Evolutionary conservation across 176 grass and related monocot genomes (phyloP).

Genomic region (Themeda triandra): DNA sequence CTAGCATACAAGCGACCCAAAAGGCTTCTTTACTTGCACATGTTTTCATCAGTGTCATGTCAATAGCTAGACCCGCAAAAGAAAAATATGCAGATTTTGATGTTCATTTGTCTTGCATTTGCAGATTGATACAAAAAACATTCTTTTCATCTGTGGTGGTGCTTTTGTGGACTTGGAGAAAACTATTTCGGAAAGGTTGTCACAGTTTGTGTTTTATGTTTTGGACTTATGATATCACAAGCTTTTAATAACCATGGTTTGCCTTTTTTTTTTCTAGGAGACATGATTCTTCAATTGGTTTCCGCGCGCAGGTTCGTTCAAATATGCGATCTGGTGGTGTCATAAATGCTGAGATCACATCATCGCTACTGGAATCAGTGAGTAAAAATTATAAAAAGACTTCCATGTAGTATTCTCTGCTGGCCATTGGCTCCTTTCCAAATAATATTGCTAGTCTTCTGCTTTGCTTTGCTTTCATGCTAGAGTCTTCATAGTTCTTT

Average conservation of each 20-base stretch:
- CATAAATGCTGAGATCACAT: constrained; percentile 53
- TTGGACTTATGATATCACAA: neutral
- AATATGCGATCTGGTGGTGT: constrained; percentile 55
- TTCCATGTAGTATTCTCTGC: neutral
- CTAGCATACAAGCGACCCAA: neutral
- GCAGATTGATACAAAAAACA: constrained; percentile 81
- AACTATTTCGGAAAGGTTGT: constrained; percentile 76
- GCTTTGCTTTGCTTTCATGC: neutral
- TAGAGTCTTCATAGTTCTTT: neutral
- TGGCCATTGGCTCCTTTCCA: neutral
- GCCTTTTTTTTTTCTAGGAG: constrained; percentile 32
- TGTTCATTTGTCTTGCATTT: constrained; percentile 24
- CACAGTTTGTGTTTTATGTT: neutral
- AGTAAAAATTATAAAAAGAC: constrained; percentile 17
- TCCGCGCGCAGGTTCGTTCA: constrained; percentile 60
- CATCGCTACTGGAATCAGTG: constrained; percentile 69
- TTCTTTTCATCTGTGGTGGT: constrained; percentile 79
- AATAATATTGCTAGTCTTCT: neutral
- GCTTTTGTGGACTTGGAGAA: constrained; percentile 81
- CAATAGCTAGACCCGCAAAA: neutral
- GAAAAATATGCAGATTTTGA: neutral
- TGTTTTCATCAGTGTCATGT: neutral
- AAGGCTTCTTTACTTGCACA: neutral
- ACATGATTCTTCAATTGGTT: constrained; percentile 81
- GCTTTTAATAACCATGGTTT: constrained; percentile 2